Conservation (phyloP, 805 yeast genomes). For the Saccharomycopsis sp. region DNA sequence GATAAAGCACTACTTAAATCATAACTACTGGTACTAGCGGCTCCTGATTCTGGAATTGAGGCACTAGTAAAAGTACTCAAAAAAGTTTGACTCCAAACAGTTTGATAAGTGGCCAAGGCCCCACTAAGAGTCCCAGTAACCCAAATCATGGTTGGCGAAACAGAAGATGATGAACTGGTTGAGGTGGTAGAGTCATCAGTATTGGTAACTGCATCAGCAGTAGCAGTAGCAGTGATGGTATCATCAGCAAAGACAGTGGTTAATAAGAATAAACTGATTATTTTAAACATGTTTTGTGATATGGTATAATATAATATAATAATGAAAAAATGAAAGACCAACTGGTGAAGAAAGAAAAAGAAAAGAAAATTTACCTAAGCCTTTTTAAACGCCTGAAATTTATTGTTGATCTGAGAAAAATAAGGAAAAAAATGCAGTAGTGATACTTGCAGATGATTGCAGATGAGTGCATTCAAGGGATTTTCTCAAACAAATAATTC, state of each 20-base stretch:
- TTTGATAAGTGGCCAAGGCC: slow-evolving; percentile 29
- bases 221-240: neutral
- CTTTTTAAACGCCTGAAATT: too few species aligned
- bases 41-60: slow-evolving; percentile 19
- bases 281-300: too few species aligned
- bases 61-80: slow-evolving; percentile 33
- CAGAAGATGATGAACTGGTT: slow-evolving; percentile 3
- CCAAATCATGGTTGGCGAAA: slow-evolving; percentile 30
- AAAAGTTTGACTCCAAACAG: slow-evolving; percentile 44
- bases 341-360: too few species aligned
- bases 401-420: too few species aligned
- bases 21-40: slow-evolving; percentile 2
- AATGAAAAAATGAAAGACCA: too few species aligned
- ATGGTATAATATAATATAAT: too few species aligned
- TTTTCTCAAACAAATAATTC: too few species aligned
- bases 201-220: neutral
- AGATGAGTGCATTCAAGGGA: too few species aligned
- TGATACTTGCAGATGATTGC: too few species aligned
- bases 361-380: too few species aligned
- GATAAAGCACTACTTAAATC: slow-evolving; percentile 2
- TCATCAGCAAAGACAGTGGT: neutral
- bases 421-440: too few species aligned
- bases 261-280: neutral
- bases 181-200: slow-evolving; percentile 7
- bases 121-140: slow-evolving; percentile 35